phyloP scores from a whole-genome alignment of 75 land plant genomes.

The Isoetes taiwanensis region DNA sequence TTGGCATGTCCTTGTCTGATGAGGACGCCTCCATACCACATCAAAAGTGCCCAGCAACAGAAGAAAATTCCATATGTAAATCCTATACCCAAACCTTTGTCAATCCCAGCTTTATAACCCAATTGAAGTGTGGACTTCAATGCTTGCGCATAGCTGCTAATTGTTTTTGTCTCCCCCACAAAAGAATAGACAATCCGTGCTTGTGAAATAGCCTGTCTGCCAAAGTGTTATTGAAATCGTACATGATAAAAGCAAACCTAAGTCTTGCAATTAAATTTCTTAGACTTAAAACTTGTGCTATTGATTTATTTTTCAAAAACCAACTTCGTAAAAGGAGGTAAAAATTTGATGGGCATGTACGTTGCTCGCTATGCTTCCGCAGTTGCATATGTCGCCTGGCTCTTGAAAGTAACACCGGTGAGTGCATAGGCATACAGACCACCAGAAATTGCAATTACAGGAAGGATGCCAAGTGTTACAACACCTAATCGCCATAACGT shows the following conservation, averaged over 20 bases:
- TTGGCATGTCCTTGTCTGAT: constrained; percentile 38
- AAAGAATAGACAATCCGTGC: constrained; percentile 53
- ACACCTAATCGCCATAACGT: neutral
- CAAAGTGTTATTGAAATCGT: neutral
- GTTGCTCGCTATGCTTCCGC: neutral
- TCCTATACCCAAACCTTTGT: constrained; percentile 60
- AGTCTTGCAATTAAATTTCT: neutral
- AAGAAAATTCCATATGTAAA: constrained; percentile 37
- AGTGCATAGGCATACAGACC: too few species aligned
- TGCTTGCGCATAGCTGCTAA: constrained; percentile 28
- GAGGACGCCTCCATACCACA: constrained; percentile 61
- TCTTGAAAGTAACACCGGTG: neutral
- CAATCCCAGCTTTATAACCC: constrained; percentile 41
- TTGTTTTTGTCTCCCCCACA: constrained; percentile 47
- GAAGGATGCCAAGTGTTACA: too few species aligned
- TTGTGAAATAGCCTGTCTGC: constrained; percentile 43
- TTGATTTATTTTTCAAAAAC: too few species aligned
- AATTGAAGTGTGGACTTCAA: constrained; percentile 27
- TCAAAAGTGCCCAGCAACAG: constrained; percentile 52
- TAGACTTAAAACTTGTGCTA: neutral
- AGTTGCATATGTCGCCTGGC: neutral
- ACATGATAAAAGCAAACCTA: neutral
- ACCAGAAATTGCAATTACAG: too few species aligned
- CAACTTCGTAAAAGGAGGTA: too few species aligned
- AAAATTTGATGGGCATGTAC: too few species aligned